Base-by-base conservation (phyloP, 2,329 filamentous ascomycete species). In the Ophiostoma tasmaniense region DNA sequence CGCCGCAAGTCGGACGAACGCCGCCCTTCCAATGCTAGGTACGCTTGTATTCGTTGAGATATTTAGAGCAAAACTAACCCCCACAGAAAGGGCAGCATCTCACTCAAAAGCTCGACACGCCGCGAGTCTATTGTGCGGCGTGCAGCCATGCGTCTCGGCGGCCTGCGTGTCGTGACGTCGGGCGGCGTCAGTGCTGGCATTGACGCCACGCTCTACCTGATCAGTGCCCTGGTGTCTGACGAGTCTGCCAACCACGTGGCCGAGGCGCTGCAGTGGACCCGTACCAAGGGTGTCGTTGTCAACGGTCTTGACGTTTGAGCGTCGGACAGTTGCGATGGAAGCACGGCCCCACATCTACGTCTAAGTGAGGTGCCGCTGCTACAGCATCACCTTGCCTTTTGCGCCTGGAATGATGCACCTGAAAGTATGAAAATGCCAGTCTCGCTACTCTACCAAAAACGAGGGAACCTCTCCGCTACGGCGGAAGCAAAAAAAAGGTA, bases 241-340 rank as follows among this genome's bases (percentile, higher is more conserved):
- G 90, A 91, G 68, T 84, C 88, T 71, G 91, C 92, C 72, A 85
- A 87, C 70, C 90, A 94, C 80, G 88, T 91, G 73, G 89, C 90
- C 76, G 85, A 89, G 72, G 74, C 85, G 73, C 87, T 95, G 83
- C 90, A 94, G 81, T 91, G 93, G 83, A 87, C 85, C 76, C 96
- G 92, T 92, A 86, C 86, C 78, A 94, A 93, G 87, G 91, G 91
- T 74, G 83, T 91, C 77, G 91, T 93, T 74, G 89, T 94, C 74
- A 90, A 94, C 78, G 90, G 90, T 72, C 87, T 93, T 78, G 91
- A 95, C 80, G 90, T 95, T 35, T 67, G 39, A 61, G 11, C 13
- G 37, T 14, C 13, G 37, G 37, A 64, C 14, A 20, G 7, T 13
- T 11, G 11, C 50, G 22, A 17, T 20, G 42, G 17, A 45, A n/a